Evolutionary conservation across 1,139 yeast species (phyloP).

Genomic region (Saccharomyces hybrid): DNA sequence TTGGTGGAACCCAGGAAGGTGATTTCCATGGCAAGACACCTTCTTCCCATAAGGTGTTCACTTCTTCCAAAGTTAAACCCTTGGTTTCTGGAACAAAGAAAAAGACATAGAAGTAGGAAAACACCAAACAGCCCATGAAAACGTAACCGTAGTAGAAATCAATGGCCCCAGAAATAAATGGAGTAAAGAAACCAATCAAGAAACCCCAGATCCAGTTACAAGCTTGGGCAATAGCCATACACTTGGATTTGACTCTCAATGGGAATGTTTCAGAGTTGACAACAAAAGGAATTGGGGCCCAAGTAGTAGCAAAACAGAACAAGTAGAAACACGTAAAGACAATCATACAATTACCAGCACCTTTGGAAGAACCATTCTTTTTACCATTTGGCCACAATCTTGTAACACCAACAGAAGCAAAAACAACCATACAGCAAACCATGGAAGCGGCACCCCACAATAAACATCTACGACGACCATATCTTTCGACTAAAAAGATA

Average conservation of each 20-base stretch:
- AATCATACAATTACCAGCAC: constrained; percentile 73
- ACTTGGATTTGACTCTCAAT: constrained; percentile 69
- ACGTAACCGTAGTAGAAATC: no score
- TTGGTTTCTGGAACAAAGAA: no score
- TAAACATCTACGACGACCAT: constrained; percentile 65
- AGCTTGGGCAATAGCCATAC: constrained; percentile 66
- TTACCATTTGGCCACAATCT: constrained; percentile 50
- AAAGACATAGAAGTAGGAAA: no score
- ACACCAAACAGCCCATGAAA: no score
- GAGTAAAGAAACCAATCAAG: no score
- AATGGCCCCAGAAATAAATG: no score
- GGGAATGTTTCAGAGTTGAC: constrained; percentile 74
- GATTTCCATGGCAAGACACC: no score
- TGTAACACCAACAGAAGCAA: constrained; percentile 63
- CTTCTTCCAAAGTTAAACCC: no score
- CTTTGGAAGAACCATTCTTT: constrained; percentile 43
- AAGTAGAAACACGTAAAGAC: constrained; percentile 73
- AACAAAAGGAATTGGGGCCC: constrained; percentile 80
- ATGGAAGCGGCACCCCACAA: constrained; percentile 58
- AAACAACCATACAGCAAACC: constrained; percentile 60
- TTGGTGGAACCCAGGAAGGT: no score
- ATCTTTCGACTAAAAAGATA: constrained; percentile 55
- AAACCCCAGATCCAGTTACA: constrained; percentile 78
- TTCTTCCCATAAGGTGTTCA: no score
- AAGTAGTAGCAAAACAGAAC: constrained; percentile 74